phyloP scores from a whole-genome alignment of 1,284 basidiomycete species.

The Cutaneotrichosporon mucoides region DNA sequence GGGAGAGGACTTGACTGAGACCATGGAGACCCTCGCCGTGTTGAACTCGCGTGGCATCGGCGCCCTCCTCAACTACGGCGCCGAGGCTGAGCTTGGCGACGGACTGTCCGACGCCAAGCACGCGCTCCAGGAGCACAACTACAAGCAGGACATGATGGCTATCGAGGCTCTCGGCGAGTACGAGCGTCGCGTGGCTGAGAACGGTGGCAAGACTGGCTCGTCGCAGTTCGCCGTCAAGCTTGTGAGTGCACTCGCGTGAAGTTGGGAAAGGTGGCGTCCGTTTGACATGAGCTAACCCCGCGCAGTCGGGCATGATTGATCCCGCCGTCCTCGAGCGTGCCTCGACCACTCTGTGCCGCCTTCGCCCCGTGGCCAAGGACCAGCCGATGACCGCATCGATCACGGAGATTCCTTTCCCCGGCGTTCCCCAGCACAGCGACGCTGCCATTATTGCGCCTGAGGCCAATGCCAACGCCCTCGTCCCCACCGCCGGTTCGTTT shows the following conservation, averaged over 20 bases:
- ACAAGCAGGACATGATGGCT: conserved; percentile 61
- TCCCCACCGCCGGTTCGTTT: conserved; percentile 24
- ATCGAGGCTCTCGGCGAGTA: conserved; percentile 75
- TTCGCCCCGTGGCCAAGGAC: conserved; percentile 29
- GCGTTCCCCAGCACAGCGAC: conserved; percentile 52
- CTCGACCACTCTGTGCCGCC: conserved; percentile 45
- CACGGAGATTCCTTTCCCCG: conserved; percentile 59
- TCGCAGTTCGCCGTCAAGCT: conserved; percentile 81
- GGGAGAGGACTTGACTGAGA: conserved; percentile 68
- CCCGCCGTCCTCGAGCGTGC: conserved; percentile 45
- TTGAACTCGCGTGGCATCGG: not conserved
- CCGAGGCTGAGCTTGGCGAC: conserved; percentile 4
- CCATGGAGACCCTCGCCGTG: not conserved
- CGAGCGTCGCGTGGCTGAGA: conserved; percentile 55
- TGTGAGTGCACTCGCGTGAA: conserved; percentile 50
- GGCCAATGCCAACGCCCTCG: conserved; percentile 3
- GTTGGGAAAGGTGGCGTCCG: no score
- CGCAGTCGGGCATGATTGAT: conserved; percentile 48
- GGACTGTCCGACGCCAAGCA: not conserved
- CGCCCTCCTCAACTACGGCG: conserved; percentile 2
- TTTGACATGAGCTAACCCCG: not conserved
- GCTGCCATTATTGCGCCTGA: conserved; percentile 29
- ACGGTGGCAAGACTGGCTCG: conserved; percentile 49
- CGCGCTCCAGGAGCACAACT: conserved; percentile 20
- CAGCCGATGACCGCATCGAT: conserved; percentile 1